Conservation (phyloP, 1,284 basidiomycete genomes). For the Melampsora allii-populina region DNA sequence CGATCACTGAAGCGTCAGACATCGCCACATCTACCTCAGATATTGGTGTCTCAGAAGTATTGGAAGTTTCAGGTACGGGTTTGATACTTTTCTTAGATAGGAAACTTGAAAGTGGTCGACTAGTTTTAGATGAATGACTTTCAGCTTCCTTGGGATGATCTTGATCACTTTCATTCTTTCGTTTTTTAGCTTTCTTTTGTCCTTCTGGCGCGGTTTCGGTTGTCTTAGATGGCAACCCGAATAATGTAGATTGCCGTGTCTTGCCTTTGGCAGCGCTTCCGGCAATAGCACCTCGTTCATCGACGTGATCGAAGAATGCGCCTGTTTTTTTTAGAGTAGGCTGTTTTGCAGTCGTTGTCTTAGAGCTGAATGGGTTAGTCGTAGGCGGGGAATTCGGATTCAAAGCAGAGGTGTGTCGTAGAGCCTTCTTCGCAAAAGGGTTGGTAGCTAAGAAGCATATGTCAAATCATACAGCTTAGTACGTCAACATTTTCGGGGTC, state of each 20-base stretch:
- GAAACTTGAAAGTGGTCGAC: slow-evolving; percentile 3
- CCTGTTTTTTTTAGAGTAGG: slow-evolving; percentile 17
- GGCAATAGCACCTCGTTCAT: slow-evolving; percentile 7
- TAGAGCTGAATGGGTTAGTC: slow-evolving; percentile 4
- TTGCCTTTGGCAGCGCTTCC: neutral
- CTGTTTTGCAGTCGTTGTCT: neutral
- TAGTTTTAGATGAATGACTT: neutral
- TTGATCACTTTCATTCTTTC: slow-evolving; percentile 10
- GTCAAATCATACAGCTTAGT: no score
- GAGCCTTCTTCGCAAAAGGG: slow-evolving; percentile 29
- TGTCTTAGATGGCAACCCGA: slow-evolving; percentile 13
- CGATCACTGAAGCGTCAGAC: neutral
- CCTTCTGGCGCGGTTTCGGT: neutral
- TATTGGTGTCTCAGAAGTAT: neutral
- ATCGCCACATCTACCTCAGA: neutral
- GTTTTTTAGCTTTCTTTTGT: slow-evolving; percentile 9
- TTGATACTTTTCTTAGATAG: neutral
- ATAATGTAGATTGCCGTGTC: slow-evolving; percentile 18
- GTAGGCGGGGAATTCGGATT: neutral
- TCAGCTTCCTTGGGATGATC: neutral
- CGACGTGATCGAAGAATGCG: slow-evolving; percentile 30
- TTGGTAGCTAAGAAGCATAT: slow-evolving; percentile 13
- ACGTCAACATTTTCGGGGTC: no score
- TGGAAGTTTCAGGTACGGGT: neutral
- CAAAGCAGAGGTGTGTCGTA: neutral